These are phyloP conservation scores for Apiotrichum akiyoshidainum DNA, from an alignment of 1,284 basidiomycete species.

Conservation along the genomic window DNA sequence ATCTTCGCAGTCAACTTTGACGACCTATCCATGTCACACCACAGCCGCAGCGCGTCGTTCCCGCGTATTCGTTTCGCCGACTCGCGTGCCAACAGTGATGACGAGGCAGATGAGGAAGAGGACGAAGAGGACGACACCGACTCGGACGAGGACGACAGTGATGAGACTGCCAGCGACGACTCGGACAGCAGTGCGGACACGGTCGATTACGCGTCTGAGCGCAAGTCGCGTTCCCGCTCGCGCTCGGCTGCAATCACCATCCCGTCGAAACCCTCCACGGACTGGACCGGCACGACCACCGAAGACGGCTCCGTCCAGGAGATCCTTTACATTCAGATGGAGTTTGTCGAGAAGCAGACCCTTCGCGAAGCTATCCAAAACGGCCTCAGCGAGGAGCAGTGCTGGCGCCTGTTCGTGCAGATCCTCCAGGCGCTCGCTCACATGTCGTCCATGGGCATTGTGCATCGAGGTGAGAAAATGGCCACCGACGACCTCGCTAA, in stretches of 20 bases:
- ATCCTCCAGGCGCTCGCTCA: conserved; percentile 89
- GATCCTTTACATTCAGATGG: conserved; percentile 51
- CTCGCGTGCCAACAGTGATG: conserved; percentile 27
- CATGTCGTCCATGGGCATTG: conserved; percentile 82
- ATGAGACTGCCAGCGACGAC: conserved; percentile 8
- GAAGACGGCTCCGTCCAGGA: conserved; percentile 36
- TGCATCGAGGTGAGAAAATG: conserved; percentile 61
- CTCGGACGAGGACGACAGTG: conserved; percentile 18
- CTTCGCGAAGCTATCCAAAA: conserved; percentile 67
- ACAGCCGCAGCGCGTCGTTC: conserved; percentile 45
- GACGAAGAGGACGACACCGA: conserved; percentile 17
- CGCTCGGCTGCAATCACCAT: conserved; percentile 13
- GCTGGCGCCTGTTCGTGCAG: conserved; percentile 86
- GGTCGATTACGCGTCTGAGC: conserved; percentile 35
- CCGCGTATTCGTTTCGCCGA: conserved; percentile 47
- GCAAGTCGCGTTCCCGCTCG: conserved; percentile 3
- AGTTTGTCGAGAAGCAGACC: conserved; percentile 51
- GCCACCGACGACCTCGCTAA: neutral
- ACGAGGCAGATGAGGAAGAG: conserved; percentile 40
- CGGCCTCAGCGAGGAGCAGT: conserved; percentile 74
- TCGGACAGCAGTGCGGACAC: conserved; percentile 29
- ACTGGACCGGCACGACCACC: conserved; percentile 32
- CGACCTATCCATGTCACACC: conserved; percentile 38
- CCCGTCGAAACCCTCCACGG: conserved; percentile 17
- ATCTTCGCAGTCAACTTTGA: conserved; percentile 47